Evolutionary conservation across 2,329 filamentous ascomycete species (phyloP), one percentile per base, ranked within the genome.

Genomic region (Hymenoscyphus albidus): DNA sequence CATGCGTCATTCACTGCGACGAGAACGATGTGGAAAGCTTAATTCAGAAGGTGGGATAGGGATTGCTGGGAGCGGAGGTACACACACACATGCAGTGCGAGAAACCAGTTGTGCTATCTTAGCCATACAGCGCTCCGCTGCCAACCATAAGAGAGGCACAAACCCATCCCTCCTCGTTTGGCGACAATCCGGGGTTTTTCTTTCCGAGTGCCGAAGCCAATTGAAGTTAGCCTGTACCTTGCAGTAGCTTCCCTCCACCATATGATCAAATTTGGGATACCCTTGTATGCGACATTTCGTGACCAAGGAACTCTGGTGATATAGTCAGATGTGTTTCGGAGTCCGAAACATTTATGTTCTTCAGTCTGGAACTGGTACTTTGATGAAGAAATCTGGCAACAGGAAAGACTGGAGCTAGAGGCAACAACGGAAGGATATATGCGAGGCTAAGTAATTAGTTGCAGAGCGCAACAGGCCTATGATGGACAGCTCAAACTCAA

Each of bases 21-120:
- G 22, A 32, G n/a, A 27, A 7, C 13, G 22, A 22, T 58, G 31
- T 39, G 9, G 70, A 9, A 65, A 66, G 16, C 65, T 65, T 31
- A 56, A 65, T 59, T 48, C 9, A 62, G 63, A 65, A 65, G 63
- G 63, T 65, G 63, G 9, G 27, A 65, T 60, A 44, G 27, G 48
- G 40, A 22, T 27, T 27, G 27, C 27, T 27, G 3, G 27, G 27
- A 27, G 27, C 27, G 27, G 27, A 13, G 38, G 18, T 22, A 40
- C 58, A 48, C 39, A 58, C 18, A 58, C 31, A 27, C 40, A 62
- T 57, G 60, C 51, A 57, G 38, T 14, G 60, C 38, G 32, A 62
- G 22, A 54, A 51, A 51, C 42, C n/a, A 9, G n/a, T 13, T 27
- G 27, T 16, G n/a, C 13, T 7, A 3, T 48, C 44, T 12, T 10